phyloP scores from a whole-genome alignment of 2,329 filamentous ascomycete genomes.

The Botrytis porri region DNA sequence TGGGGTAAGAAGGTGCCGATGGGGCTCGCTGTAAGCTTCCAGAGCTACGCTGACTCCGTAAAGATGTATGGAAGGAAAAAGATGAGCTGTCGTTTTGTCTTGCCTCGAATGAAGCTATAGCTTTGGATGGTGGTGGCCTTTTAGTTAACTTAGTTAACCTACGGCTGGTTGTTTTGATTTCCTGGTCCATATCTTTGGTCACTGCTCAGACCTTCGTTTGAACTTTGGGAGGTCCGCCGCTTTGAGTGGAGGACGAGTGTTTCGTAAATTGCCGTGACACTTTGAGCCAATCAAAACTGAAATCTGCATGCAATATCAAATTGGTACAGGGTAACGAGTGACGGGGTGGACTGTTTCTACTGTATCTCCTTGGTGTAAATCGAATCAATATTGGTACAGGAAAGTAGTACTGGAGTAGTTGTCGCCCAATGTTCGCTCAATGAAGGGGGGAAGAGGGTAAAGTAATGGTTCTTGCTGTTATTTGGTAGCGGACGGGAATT shows the following conservation, averaged over 20 bases:
- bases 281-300: conserved; percentile 17
- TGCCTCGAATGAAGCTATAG: conserved; percentile 47
- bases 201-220: conserved; percentile 21
- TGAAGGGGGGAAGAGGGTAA: background rate
- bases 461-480: background rate
- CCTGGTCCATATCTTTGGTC: conserved; percentile 31
- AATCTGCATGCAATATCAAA: conserved; percentile 20
- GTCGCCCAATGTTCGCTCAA: background rate
- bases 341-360: conserved; percentile 2
- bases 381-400: background rate
- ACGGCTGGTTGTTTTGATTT: conserved; percentile 43
- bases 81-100: conserved; percentile 50
- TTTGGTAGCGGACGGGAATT: conserved; percentile 4
- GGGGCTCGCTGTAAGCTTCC: conserved; percentile 59
- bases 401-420: background rate
- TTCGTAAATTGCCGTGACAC: conserved; percentile 20
- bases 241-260: conserved; percentile 21
- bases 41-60: conserved; percentile 62
- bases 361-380: background rate
- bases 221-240: conserved; percentile 19
- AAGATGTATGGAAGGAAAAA: conserved; percentile 38
- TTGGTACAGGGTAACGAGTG: conserved; percentile 17
- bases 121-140: conserved; percentile 44
- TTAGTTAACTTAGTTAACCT: conserved; percentile 58
- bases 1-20: conserved; percentile 50